phyloP scores from a whole-genome alignment of 2,329 filamentous ascomycete species.

The Aureobasidium pullulans region DNA sequence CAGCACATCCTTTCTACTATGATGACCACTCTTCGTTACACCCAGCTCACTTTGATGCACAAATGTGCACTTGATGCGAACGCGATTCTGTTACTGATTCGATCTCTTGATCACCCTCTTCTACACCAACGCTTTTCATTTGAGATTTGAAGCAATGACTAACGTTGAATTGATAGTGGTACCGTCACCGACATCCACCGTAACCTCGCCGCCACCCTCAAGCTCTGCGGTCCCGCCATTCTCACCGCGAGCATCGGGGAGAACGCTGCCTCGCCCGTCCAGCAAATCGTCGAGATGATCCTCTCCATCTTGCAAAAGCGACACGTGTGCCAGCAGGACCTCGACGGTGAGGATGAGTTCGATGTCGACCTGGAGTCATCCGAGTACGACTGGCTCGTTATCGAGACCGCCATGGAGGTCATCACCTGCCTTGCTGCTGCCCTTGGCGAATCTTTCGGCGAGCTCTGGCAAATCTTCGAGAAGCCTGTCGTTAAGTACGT shows the following conservation, averaged over 20 bases:
- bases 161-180: conserved; percentile 46
- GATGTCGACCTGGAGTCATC: conserved; percentile 66
- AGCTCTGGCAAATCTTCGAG: conserved; percentile 94
- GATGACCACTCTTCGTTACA: conserved; percentile 91
- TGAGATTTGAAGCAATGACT: conserved; percentile 25
- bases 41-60: conserved; percentile 99
- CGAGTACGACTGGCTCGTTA: conserved; percentile 95
- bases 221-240: conserved; percentile 81
- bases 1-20: conserved; percentile 37
- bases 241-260: conserved; percentile 60
- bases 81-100: conserved; percentile 44
- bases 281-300: conserved; percentile 66
- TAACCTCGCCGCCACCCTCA: conserved; percentile 82
- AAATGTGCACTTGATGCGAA: conserved; percentile 81
- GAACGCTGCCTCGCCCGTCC: conserved; percentile 24
- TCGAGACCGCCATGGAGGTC: conserved; percentile 90
- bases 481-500: conserved; percentile 84
- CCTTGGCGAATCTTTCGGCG: conserved; percentile 70
- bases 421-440: conserved; percentile 76
- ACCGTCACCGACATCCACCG: conserved; percentile 94
- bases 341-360: conserved; percentile 73
- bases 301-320: conserved; percentile 77
- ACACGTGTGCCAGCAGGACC: conserved; percentile 87
- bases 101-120: background rate
- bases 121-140: background rate